Evolutionary conservation across 345 rosid species (phyloP), one percentile per base, ranked within the genome.

Genomic region (Populus simonii): DNA sequence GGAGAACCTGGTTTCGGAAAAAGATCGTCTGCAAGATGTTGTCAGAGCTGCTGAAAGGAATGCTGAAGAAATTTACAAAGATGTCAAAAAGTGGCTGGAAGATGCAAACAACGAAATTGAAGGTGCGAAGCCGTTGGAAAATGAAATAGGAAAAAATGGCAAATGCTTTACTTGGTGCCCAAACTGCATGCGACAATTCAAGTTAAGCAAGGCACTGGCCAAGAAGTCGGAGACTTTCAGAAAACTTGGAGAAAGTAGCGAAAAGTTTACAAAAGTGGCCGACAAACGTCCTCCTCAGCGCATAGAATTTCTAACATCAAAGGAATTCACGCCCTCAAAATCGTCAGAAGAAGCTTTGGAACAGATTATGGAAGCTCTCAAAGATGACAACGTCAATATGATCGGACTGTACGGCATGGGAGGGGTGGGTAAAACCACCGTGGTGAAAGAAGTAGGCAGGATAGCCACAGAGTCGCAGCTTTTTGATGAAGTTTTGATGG

Each of bases 371-470:
- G 7, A 38, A 38, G 39, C 39, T 66, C 18, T 9, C 70, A 3
- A 16, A 71, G 36, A 41, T 18, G 45, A 68, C 41, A 15, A 79
- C 18, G 78, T 35, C 23, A 59, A 66, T 12, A 57, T 67, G 45
- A 55, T 82, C 39, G 80, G 74, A 25, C 31, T 82, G 27, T 74
- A 75, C 22, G 79, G 77, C 7, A 38, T 38, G 39, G 39, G 39
- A 36, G 39, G 39, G 39, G 39, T 36, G 39, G 39, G 39, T 38
- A 38, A 38, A 38, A 38, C 39, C 66, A 79, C 85, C 22, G 20
- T 79, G 68, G 76, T 76, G n/a, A 76, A 71, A 61, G 57, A 23
- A 70, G 73, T 75, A 1, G 74, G 18, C 23, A 76, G 57, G 18
- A 31, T 23, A 65, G 45, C 53, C 43, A 70, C 17, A 10, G 62